A percentile compares a stretch with the other conserved stretches of the same genome.
phyloP scores from a whole-genome alignment of 257 asterid genomes.

The Ligustrum vulgare region DNA sequence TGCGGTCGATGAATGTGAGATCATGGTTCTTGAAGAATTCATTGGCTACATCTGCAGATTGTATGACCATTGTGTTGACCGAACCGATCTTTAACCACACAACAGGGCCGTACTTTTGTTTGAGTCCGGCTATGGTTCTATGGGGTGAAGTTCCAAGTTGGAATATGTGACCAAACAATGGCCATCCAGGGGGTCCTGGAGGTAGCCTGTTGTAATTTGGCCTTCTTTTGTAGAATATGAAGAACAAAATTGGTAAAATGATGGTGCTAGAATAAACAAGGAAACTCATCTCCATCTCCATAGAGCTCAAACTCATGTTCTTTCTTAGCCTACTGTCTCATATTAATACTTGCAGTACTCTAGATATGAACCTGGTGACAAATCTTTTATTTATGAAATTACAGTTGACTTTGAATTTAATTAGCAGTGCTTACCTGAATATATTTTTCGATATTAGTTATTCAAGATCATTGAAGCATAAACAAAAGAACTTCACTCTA shows the following conservation, averaged over 20 bases:
- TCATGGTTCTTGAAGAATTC: conserved; percentile 70
- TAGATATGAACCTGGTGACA: background rate
- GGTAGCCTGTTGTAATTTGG: conserved; percentile 28
- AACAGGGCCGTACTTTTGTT: conserved; percentile 40
- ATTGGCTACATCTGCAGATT: conserved; percentile 35
- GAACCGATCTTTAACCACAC: conserved; percentile 52
- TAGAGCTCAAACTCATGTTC: background rate
- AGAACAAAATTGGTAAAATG: background rate
- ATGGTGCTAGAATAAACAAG: background rate
- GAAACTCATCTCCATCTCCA: background rate
- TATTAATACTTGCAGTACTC: background rate
- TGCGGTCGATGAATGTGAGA: conserved; percentile 48
- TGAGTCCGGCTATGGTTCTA: conserved; percentile 36
- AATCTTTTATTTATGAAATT: too few relatives aligned
- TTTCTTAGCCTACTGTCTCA: background rate
- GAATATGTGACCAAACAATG: conserved; percentile 49
- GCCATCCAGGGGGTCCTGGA: conserved; percentile 56
- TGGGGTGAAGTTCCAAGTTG: conserved; percentile 56
- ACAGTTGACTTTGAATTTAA: too few relatives aligned
- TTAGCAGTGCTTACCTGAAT: too few relatives aligned
- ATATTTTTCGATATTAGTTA: too few relatives aligned
- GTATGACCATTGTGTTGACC: conserved; percentile 50
- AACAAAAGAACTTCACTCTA: too few relatives aligned
- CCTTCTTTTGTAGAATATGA: background rate
- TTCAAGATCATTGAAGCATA: too few relatives aligned